Base-by-base conservation (phyloP, 345 rosid species). In the Linum usitatissimum region DNA sequence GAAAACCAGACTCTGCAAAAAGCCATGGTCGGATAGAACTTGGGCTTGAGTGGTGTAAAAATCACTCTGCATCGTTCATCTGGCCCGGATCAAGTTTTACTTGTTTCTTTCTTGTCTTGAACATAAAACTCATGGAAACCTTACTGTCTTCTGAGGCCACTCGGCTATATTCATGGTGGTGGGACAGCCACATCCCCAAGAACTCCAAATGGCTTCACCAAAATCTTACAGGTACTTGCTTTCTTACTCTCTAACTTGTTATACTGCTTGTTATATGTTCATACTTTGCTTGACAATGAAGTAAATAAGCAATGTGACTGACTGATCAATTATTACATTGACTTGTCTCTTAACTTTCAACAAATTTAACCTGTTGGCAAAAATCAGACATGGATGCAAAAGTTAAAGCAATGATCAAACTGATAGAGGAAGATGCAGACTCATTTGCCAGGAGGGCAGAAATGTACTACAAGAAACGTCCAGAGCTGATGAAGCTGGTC, bases 51-150 rank as follows among this genome's bases (percentile, higher is more conserved):
- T 42, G 62, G 54, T 61, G 68, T 45, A 39, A 60, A 10, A 45
- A 13, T 2, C 28, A 0, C 14, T 10, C 51, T 45, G 30, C 30
- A 69, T 53, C 64, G 66, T 62, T 83, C 69, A 49, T 75, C 88
- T 89, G 90, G 91, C 86, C 85, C 80, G 91, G 87, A 80, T 74
- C 70, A 71, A 71, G 59, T 73, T 62, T 77, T 71, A 75, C 39
- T 73, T 76, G 65, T 76, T 28, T 84, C 38, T 34, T 65, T 30
- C 75, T 68, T 79, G 77, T 73, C n/a, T n/a, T n/a, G n/a, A n/a
- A 64, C 68, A 73, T 69, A 64, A 77, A 75, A 63, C 80, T 73
- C 69, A 68, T 73, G 76, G 66, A 72, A 12, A 55, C 69, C 21
- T 57, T 73, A 57, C 64, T 38, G 12, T 66, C 60, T 63, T 68